These are phyloP conservation scores for Phaseolus lunatus DNA, from an alignment of 306 rosid genomes.

Conservation along the genomic window DNA sequence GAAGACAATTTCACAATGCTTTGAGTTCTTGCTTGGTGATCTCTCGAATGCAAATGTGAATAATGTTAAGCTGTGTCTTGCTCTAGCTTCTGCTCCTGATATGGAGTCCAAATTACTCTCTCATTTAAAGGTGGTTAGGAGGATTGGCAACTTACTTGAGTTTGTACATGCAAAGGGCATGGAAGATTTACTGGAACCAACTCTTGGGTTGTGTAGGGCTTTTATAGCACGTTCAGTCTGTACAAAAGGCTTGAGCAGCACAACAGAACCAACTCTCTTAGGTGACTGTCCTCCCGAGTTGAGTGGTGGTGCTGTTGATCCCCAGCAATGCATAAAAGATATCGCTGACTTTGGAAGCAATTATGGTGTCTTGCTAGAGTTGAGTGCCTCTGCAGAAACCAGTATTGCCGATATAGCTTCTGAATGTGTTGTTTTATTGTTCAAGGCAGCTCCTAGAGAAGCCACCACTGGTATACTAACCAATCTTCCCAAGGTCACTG, in stretches of 20 bases:
- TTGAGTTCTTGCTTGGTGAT: slow-evolving; percentile 96
- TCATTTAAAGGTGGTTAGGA: slow-evolving; percentile 88
- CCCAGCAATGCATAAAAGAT: slow-evolving; percentile 82
- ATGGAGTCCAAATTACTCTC: slow-evolving; percentile 96
- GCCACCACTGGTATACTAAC: slow-evolving; percentile 87
- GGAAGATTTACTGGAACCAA: slow-evolving; percentile 96
- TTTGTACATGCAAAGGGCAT: slow-evolving; percentile 81
- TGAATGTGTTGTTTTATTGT: slow-evolving; percentile 76
- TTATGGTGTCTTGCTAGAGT: slow-evolving; percentile 74
- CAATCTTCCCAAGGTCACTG: slow-evolving; percentile 77
- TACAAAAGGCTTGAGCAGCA: slow-evolving; percentile 62
- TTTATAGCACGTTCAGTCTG: slow-evolving; percentile 82
- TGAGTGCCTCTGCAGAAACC: slow-evolving; percentile 64
- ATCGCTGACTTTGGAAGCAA: slow-evolving; percentile 86
- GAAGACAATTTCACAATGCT: slow-evolving; percentile 94
- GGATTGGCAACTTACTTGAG: slow-evolving; percentile 87
- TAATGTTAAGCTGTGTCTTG: slow-evolving; percentile 84
- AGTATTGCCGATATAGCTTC: slow-evolving; percentile 78
- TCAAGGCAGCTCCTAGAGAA: slow-evolving; percentile 96
- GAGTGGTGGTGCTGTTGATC: slow-evolving; percentile 64
- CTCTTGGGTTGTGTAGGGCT: slow-evolving; percentile 90
- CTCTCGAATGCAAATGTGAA: slow-evolving; percentile 88
- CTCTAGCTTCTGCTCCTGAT: slow-evolving; percentile 92
- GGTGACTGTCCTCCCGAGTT: slow-evolving; percentile 59
- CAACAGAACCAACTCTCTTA: slow-evolving; percentile 73